Conservation (phyloP, 2,329 filamentous ascomycete species). For the Cordyceps militaris region DNA sequence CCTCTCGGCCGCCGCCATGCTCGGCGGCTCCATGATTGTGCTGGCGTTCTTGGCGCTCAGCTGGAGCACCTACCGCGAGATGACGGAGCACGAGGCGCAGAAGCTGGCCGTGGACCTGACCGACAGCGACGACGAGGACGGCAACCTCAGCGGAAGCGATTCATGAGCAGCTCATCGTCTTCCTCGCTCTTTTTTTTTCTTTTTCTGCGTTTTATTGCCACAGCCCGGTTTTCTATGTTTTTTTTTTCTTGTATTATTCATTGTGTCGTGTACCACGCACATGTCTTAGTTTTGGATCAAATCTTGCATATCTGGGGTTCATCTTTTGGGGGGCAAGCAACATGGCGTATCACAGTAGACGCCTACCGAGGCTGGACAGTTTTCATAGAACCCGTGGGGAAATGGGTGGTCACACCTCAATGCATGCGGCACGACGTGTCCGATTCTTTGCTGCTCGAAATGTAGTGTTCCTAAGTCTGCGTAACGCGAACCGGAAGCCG, state of each 20-base stretch:
- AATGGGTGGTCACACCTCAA: neutral
- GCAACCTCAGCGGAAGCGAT: conserved; percentile 29
- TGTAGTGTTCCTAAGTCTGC: neutral
- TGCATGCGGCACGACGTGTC: neutral
- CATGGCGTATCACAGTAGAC: conserved; percentile 11
- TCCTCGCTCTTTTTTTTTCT: neutral
- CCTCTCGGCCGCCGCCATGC: conserved; percentile 65
- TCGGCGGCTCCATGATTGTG: conserved; percentile 83
- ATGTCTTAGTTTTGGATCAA: neutral
- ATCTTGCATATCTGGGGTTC: conserved; percentile 6
- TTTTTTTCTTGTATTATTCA: neutral
- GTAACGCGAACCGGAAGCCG: neutral
- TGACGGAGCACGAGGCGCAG: conserved; percentile 72
- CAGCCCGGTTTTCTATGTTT: neutral
- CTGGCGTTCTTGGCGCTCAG: conserved; percentile 79
- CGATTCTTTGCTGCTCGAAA: neutral
- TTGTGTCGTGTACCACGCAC: neutral
- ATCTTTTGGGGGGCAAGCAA: neutral
- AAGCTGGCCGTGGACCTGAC: conserved; percentile 40
- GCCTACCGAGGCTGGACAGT: conserved; percentile 3
- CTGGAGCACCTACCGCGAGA: conserved; percentile 89
- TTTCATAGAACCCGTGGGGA: neutral
- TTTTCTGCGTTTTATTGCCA: neutral
- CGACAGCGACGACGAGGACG: conserved; percentile 40
- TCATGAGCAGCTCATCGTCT: conserved; percentile 13